A percentile compares a stretch with the other conserved stretches of the same genome.
Evolutionary conservation across 2,329 filamentous ascomycete genomes (phyloP).

Genomic region (Grosmannia huntii): DNA sequence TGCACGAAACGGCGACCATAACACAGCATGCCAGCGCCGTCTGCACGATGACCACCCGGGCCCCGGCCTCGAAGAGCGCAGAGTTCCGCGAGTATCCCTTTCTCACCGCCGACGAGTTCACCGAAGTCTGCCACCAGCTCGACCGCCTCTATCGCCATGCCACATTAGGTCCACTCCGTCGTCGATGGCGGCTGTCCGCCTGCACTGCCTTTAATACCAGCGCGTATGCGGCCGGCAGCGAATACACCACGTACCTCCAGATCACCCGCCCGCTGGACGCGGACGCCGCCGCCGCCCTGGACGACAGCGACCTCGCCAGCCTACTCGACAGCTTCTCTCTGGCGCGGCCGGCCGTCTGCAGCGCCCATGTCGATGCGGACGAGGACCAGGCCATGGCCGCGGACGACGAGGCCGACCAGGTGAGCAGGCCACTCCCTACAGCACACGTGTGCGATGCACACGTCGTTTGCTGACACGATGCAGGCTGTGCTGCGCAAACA

Average conservation of each 20-base stretch:
- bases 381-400: constrained; percentile 35
- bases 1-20: background rate
- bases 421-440: constrained; percentile 16
- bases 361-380: constrained; percentile 14
- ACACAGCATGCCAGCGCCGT: background rate
- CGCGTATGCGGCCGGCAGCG: constrained; percentile 20
- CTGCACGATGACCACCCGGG: background rate
- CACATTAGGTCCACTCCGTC: constrained; percentile 40
- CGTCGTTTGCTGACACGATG: background rate
- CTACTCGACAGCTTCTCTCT: constrained; percentile 35
- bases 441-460: background rate
- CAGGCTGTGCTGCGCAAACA: constrained; percentile 28
- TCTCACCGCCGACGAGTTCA: constrained; percentile 48
- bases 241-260: constrained; percentile 40
- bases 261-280: constrained; percentile 40
- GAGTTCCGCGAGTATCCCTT: constrained; percentile 46
- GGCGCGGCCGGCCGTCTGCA: background rate
- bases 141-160: constrained; percentile 46
- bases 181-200: constrained; percentile 40
- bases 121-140: constrained; percentile 49
- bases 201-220: constrained; percentile 37
- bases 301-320: constrained; percentile 32
- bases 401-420: constrained; percentile 38
- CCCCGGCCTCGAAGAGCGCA: constrained; percentile 11
- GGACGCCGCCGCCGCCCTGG: constrained; percentile 16